Evolutionary conservation across 2,329 filamentous ascomycete species (phyloP).

Genomic region (Epichloe sylvatica): DNA sequence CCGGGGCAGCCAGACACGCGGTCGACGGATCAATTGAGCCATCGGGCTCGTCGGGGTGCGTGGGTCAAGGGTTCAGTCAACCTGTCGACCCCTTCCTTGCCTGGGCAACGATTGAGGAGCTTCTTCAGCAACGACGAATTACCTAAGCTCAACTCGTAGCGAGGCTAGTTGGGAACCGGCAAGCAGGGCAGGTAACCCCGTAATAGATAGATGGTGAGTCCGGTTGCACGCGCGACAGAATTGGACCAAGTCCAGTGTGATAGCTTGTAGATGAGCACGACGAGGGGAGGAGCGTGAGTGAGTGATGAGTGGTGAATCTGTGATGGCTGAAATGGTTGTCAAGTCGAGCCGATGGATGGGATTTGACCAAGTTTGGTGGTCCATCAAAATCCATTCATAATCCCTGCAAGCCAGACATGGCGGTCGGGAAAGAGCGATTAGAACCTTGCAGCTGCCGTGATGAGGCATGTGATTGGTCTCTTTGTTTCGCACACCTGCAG

Average conservation of each 20-base stretch:
- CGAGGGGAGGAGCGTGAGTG: neutral
- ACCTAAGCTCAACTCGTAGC: neutral
- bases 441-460: conserved; percentile 21
- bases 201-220: neutral
- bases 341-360: neutral
- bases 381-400: neutral
- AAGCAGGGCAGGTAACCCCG: neutral
- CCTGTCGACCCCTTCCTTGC: too few species aligned
- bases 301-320: neutral
- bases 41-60: too few species aligned
- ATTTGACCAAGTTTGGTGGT: neutral
- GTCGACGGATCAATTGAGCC: too few species aligned
- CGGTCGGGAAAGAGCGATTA: conserved; percentile 18
- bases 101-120: neutral
- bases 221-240: neutral
- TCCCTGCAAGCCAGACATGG: conserved; percentile 2
- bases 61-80: too few species aligned
- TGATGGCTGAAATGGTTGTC: neutral
- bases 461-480: conserved; percentile 20
- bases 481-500: conserved; percentile 14
- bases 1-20: neutral
- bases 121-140: neutral
- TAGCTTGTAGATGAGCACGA: neutral
- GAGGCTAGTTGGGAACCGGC: neutral
- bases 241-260: neutral